Evolutionary conservation across 2,329 filamentous ascomycete genomes (phyloP).

Genomic region (Aspergillus persii): DNA sequence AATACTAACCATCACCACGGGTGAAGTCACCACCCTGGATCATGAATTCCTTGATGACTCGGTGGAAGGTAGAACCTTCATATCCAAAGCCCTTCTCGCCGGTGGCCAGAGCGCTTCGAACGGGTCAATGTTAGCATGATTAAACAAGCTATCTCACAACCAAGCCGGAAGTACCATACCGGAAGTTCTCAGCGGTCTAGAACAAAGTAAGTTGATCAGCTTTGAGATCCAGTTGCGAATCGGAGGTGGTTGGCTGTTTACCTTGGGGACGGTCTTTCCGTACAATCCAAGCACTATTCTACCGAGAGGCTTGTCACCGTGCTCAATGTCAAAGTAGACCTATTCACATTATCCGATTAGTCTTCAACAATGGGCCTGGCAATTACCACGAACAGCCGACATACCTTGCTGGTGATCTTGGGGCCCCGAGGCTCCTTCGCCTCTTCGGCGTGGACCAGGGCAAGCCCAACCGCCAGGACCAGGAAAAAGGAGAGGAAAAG

Average conservation of each 20-base stretch:
- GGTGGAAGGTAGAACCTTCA: slow-evolving; percentile 65
- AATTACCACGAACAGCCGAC: background rate
- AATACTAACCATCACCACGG: slow-evolving; percentile 53
- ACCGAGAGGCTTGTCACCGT: slow-evolving; percentile 61
- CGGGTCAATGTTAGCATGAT: slow-evolving; percentile 12
- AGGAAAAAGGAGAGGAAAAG: slow-evolving; percentile 65
- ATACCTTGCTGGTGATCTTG: slow-evolving; percentile 89
- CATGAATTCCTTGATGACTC: slow-evolving; percentile 70
- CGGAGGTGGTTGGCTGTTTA: slow-evolving; percentile 24
- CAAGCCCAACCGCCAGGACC: slow-evolving; percentile 69
- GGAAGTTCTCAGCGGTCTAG: slow-evolving; percentile 65
- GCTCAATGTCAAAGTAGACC: slow-evolving; percentile 66
- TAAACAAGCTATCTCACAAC: background rate
- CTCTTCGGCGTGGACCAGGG: slow-evolving; percentile 68
- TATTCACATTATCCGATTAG: slow-evolving; percentile 22
- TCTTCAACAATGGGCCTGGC: background rate
- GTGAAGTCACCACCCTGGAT: slow-evolving; percentile 70
- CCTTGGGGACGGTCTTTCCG: slow-evolving; percentile 66
- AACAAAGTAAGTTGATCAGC: slow-evolving; percentile 13
- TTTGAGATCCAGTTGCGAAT: background rate
- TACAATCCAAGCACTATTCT: slow-evolving; percentile 64
- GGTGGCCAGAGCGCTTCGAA: slow-evolving; percentile 55
- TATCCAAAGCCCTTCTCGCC: slow-evolving; percentile 68
- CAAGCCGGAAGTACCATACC: slow-evolving; percentile 34
- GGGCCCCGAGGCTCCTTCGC: slow-evolving; percentile 65